Base-by-base conservation (phyloP, 2,329 filamentous ascomycete species). In the Fusarium sp. region DNA sequence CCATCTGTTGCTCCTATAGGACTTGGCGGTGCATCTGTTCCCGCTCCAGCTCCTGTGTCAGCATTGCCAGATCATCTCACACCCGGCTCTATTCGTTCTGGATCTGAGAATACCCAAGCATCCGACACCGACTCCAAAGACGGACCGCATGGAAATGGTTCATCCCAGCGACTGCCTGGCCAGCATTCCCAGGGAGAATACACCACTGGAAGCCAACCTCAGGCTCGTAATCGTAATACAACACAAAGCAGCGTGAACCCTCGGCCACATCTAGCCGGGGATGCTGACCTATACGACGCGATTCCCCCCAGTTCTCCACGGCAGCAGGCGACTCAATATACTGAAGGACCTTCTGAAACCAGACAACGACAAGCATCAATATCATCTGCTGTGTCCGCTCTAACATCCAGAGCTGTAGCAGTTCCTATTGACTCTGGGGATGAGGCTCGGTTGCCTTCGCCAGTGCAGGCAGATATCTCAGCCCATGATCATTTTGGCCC, bases 261-360 rank as follows among this genome's bases (percentile, higher is more conserved):
- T 5, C 76, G 76, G 3, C 52, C 64, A 15, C 70, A 73, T 27
- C 60, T 66, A 37, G 78, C 79, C 14, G 76, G 73, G 13, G 82
- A 84, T 5, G 79, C 85, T 6, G 80, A 86, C 30, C 75, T 86
- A 6, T 87, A 87, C 72, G 82, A 85, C 63, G 83, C 83, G 7
- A 85, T 85, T 4, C 85, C 85, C 1, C 84, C 83, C 5, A 80
- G 76, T 14, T 85, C 84, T 1, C 85, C 85, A 2, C 70, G 50
- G 26, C 67, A 70, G 35, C 46, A 57, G 17, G 56, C 60, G 13
- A 45, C 49, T 11, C 69, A 58, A 23, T 20, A 45, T 13, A 58
- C 55, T 15, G 61, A 58, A 9, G 61, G 57, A 3, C 44, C 35
- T 6, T 56, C 58, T 32, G 69, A 64, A 40, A 32, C 53, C 15